phyloP scores from a whole-genome alignment of 1,284 basidiomycete species.

The Ganoderma leucocontextum region DNA sequence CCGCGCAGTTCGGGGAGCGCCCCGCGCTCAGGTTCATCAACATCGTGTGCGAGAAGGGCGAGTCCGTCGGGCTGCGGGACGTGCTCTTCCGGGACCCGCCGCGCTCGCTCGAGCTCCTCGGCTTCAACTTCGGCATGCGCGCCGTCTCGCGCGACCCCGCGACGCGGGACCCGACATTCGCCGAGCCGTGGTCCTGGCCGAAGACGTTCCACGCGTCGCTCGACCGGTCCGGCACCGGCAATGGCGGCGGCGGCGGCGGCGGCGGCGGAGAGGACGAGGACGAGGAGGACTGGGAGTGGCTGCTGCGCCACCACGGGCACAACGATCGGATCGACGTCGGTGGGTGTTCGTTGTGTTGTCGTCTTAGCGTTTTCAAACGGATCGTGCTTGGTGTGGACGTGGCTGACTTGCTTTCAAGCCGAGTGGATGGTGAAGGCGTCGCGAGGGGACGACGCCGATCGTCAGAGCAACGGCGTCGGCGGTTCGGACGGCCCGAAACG shows the following conservation, averaged over 20 bases:
- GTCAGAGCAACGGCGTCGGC: background rate
- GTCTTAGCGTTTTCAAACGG: background rate
- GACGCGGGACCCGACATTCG: background rate
- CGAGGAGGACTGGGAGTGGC: slow-evolving; percentile 13
- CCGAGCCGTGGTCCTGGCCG: slow-evolving; percentile 9
- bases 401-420: background rate
- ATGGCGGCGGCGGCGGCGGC: background rate
- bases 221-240: background rate
- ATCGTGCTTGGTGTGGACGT: background rate
- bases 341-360: background rate
- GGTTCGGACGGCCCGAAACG: background rate
- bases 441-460: background rate
- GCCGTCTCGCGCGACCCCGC: background rate
- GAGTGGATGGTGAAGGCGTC: slow-evolving; percentile 7
- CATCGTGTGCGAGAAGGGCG: slow-evolving; percentile 10
- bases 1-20: background rate
- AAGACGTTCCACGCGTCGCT: slow-evolving; percentile 9
- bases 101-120: slow-evolving; percentile 5
- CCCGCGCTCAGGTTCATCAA: slow-evolving; percentile 2
- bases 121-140: slow-evolving; percentile 7
- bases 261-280: background rate
- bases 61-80: background rate
- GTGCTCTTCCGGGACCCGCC: slow-evolving; percentile 2
- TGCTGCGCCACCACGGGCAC: slow-evolving; percentile 12
- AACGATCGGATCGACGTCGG: slow-evolving; percentile 8